Evolutionary conservation across 768 basidiomycete genomes (phyloP), one percentile per base, ranked within the genome.

Genomic region (Tulasnella sp.): DNA sequence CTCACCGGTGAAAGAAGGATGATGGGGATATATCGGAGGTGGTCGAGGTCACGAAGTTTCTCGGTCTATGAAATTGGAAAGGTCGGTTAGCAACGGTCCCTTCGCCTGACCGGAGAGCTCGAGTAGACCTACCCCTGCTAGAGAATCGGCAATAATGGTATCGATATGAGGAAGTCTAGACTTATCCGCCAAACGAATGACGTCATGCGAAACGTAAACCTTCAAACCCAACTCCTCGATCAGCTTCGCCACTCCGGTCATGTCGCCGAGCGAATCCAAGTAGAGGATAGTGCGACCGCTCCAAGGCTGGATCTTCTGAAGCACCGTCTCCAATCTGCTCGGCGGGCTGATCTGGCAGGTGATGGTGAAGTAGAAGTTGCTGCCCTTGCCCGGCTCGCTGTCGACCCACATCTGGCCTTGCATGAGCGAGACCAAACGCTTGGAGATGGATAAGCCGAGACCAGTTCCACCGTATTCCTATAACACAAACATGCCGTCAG

Each of bases 371-470:
- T 94, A 97, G 90, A 98, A 97, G 86, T 92, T 93, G 87, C 92
- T 94, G 40, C 98, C 98, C 83, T 95, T 93, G 72, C 93, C 90
- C 81, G 97, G 94, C 85, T 97, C 96, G 81, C 93, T 94, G 87
- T 98, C 95, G 31, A 99, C 98, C 98, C 98, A 99, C 89, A 99
- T 95, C 84, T 97, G 95, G 72, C 98, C 98, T 83, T 95, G 92
- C 98, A 99, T 99, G 83, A 99, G 93, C 74, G 92, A 93, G 24
- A 99, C 97, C 34, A 99, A 92, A 0, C 97, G 94, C 85, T 98
- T 99, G 72, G 97, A 99, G 84, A 99, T 99, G 14, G 97, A 98
- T 72, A 99, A 89, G 18, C 97, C 97, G 3, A 99, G 89, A 84
- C 97, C 97, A 0, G 97, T 98, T 58, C 97, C 97, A 82, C 97